A percentile compares a stretch with the other conserved stretches of the same genome.
Conservation (phyloP, 805 yeast species). For the Nakazawaea peltata region DNA sequence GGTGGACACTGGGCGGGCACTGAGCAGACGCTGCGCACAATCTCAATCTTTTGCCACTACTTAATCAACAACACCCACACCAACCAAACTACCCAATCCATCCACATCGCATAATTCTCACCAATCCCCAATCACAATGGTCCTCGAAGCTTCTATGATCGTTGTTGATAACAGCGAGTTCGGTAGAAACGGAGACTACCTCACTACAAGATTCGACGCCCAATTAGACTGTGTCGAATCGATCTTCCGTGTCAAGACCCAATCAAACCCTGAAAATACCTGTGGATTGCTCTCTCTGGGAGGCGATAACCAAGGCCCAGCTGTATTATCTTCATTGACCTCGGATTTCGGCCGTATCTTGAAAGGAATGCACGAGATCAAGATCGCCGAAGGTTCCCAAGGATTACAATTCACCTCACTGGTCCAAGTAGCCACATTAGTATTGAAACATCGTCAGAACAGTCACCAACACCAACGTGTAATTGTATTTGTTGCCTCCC, state of each 20-base stretch:
- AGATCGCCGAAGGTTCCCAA: conserved; percentile 54
- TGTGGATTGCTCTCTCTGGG: conserved; percentile 89
- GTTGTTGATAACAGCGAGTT: conserved; percentile 94
- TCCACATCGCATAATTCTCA: too few relatives aligned
- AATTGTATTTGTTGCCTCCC: conserved; percentile 83
- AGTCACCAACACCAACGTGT: conserved; percentile 88
- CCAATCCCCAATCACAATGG: too few relatives aligned
- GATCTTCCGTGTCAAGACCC: conserved; percentile 78
- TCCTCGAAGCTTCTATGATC: conserved; percentile 91
- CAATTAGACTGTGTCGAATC: conserved; percentile 85
- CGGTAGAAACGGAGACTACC: conserved; percentile 92
- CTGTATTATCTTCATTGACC: conserved; percentile 84
- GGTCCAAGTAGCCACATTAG: conserved; percentile 88
- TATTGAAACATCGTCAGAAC: conserved; percentile 93
- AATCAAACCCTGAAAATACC: conserved; percentile 87
- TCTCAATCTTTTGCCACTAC: too few relatives aligned
- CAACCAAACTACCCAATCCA: too few relatives aligned
- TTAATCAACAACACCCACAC: too few relatives aligned
- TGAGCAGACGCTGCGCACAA: too few relatives aligned
- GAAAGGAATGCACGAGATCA: conserved; percentile 74
- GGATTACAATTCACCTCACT: conserved; percentile 66
- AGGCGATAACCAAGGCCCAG: conserved; percentile 77
- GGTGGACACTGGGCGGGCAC: too few relatives aligned
- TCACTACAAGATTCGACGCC: conserved; percentile 83
- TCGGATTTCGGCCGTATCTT: conserved; percentile 80